Evolutionary conservation across 257 asterid genomes (phyloP).

Genomic region (Coffea eugenioides): DNA sequence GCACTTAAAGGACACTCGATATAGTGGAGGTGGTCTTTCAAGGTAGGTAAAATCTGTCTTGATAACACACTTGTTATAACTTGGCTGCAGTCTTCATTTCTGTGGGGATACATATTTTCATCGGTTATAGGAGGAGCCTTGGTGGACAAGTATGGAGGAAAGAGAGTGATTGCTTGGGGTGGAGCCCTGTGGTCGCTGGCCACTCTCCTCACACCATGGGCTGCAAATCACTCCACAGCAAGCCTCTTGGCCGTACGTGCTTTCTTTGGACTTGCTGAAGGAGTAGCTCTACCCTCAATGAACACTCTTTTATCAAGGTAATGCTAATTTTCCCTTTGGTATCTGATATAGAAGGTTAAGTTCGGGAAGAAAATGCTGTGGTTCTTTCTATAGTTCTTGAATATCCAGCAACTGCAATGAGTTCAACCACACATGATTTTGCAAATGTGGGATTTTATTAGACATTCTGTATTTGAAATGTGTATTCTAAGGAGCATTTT

Average conservation of each 20-base stretch:
- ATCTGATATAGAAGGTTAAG: not conserved
- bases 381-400: not conserved
- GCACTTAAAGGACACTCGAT: not conserved
- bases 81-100: conserved; percentile 78
- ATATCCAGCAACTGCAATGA: not conserved
- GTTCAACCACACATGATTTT: not conserved
- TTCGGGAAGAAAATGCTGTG: not conserved
- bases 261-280: conserved; percentile 94
- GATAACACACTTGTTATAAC: conserved; percentile 15
- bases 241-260: conserved; percentile 82
- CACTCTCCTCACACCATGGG: conserved; percentile 92
- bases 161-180: conserved; percentile 85
- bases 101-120: conserved; percentile 97
- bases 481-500: not conserved
- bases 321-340: not conserved
- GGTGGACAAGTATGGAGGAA: conserved; percentile 89
- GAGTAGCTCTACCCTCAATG: conserved; percentile 95
- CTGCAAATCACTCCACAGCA: conserved; percentile 86
- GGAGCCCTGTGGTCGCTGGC: conserved; percentile 93
- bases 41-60: conserved; percentile 5
- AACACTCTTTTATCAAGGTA: conserved; percentile 84
- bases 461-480: not conserved
- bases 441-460: not conserved
- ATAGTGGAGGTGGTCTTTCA: not conserved
- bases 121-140: conserved; percentile 90